Evolutionary conservation across 768 basidiomycete genomes (phyloP).

Genomic region (Rhizopogon sp.): DNA sequence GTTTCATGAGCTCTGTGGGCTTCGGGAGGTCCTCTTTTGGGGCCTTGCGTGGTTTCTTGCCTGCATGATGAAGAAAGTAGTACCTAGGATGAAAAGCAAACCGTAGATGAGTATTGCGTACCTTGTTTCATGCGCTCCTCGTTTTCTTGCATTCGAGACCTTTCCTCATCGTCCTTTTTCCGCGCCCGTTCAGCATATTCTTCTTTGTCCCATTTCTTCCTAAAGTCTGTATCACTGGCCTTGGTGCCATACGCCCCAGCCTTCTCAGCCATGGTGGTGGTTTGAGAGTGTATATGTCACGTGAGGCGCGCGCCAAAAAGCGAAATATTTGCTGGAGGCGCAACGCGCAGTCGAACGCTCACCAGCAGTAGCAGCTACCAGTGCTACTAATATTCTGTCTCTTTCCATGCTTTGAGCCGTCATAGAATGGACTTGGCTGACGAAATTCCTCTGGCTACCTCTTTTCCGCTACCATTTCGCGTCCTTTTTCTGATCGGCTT

Average conservation of each 20-base stretch:
- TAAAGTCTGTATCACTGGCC: slow-evolving; percentile 63
- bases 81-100: neutral
- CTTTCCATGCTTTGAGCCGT: neutral
- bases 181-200: slow-evolving; percentile 82
- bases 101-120: slow-evolving; percentile 19
- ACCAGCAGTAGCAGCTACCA: neutral
- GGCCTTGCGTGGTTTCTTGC: slow-evolving; percentile 75
- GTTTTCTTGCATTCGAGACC: slow-evolving; percentile 80
- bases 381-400: neutral
- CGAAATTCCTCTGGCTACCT: slow-evolving; percentile 45
- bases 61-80: slow-evolving; percentile 32
- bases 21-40: slow-evolving; percentile 76
- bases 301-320: neutral
- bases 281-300: neutral
- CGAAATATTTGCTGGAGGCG: neutral
- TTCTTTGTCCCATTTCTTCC: slow-evolving; percentile 95
- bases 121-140: slow-evolving; percentile 84
- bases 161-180: slow-evolving; percentile 75
- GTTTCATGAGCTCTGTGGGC: slow-evolving; percentile 90
- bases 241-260: slow-evolving; percentile 32
- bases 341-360: neutral
- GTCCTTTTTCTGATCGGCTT: slow-evolving; percentile 75
- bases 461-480: slow-evolving; percentile 89
- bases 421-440: slow-evolving; percentile 28
- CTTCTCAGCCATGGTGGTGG: slow-evolving; percentile 22